Evolutionary conservation across 192 early-diverging fungal genomes (phyloP), one percentile per base, ranked within the genome.

Genomic region (Gryganskiella cystojenkinii): DNA sequence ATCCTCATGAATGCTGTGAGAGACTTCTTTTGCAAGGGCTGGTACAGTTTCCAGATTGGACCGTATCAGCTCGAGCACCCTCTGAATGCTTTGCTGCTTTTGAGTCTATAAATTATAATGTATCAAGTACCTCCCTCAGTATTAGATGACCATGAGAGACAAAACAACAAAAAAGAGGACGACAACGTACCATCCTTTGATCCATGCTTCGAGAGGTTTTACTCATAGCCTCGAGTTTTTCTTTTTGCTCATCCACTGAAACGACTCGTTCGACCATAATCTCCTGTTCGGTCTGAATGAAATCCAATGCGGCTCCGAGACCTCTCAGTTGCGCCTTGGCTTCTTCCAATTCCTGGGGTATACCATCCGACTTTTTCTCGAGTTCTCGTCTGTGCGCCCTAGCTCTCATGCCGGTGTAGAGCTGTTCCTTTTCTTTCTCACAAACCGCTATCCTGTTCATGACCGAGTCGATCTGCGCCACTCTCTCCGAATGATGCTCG

Each of bases 221-320:
- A 24, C 35, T 64, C 47, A 78, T 37, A 1, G 27, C 46, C 15
- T 78, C 74, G 11, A 78, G 20, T 3, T 51, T 50, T 20, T 45
- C 7, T 2, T 9, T 17, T 28, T 69, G 50, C 20, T 78, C 74
- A 10, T 69, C 74, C 22, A 33, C 5, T 0, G 67, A 64, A 2
- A 64, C 43, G 13, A 78, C 66, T 3, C 74, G 61, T 31, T 78
- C 74, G 2, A 78, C 74, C 31, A 78, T 3, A 37, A 64, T 78
- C 27, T 64, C 60, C 55, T 78, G 74, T 14, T 78, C 74, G 8
- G 55, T 55, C n/a, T 78, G 74, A 46, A 78, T 68, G 30, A 78
- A 78, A 17, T 78, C 74, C 0, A 78, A 56, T 10, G 74, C 74
- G 0, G 50, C 50, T 17, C 40, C 49, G 7, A 78, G 42, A 0